Evolutionary conservation across 495 filamentous ascomycete genomes (phyloP), one percentile per base, ranked within the genome.

Genomic region (Lineolata rhizophorae): DNA sequence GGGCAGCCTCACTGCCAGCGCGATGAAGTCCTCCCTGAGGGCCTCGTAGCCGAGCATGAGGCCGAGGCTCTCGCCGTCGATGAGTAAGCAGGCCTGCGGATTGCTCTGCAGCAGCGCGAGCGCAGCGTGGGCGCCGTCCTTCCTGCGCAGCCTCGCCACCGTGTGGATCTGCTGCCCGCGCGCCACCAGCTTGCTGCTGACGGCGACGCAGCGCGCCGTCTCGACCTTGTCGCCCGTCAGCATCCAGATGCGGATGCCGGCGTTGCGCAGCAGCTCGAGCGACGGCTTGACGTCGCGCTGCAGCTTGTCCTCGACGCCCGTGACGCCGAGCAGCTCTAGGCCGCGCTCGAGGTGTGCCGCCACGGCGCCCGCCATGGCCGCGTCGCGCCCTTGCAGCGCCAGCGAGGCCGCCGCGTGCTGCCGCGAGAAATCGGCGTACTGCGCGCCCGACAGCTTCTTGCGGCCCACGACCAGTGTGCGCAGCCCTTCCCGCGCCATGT

Each of bases 221-320:
- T 99, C 90, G 1, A 94, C 81, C 53, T 99, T 99, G 59, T 99
- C 90, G 19, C 90, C 90, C 0, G 90, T 99, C 44, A 99, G 58
- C 90, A 99, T 99, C 90, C 90, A 99, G 34, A 95, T 93, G 54
- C 92, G 94, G 48, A 99, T 80, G n/a, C 90, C 90, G 5, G 90
- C 90, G 48, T 99, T 95, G 37, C 90, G 77, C 27, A 99, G 70
- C 10, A 95, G 63, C 46, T 99, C 90, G 4, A 99, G 64, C 1
- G 78, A 85, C 2, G 84, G 75, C 46, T 94, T 95, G 46, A 99
- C 90, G 53, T 93, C 81, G 32, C 68, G 67, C 49, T 99, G 90
- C 15, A 99, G 60, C 38, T 90, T 90, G 50, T 99, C 90, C 49
- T 99, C 90, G 1, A 99, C 90, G 34, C 90, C 90, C 1, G 90